Conservation (phyloP, 2,329 filamentous ascomycete species). For the Fonsecaea pedrosoi region DNA sequence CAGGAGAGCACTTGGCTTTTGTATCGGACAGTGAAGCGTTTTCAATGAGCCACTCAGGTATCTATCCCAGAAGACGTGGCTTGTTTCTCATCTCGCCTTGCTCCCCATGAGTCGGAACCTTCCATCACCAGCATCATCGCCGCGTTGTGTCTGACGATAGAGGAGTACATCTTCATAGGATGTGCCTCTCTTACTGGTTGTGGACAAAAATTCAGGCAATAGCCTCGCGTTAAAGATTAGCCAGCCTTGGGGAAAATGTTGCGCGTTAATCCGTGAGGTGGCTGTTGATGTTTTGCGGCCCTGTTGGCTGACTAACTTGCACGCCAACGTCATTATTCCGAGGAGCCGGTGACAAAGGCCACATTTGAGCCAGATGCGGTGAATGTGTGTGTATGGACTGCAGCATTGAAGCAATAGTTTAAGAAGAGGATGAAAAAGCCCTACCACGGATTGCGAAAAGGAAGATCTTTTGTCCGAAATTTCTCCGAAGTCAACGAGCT, state of each 20-base stretch:
- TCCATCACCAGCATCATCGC: neutral
- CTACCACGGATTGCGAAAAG: neutral
- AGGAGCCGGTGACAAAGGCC: neutral
- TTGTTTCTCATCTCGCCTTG: neutral
- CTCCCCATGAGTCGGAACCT: neutral
- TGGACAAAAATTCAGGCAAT: slow-evolving; percentile 29
- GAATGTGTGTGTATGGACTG: neutral
- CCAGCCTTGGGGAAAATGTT: slow-evolving; percentile 25
- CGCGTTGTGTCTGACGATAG: neutral
- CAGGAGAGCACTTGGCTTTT: slow-evolving; percentile 4
- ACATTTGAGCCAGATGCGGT: neutral
- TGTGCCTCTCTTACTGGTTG: slow-evolving; percentile 7
- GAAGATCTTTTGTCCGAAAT: slow-evolving; percentile 13
- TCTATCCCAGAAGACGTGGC: neutral
- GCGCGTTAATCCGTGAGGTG: slow-evolving; percentile 13
- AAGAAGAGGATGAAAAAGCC: neutral
- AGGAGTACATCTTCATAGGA: neutral
- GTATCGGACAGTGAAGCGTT: neutral
- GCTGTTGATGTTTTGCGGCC: slow-evolving; percentile 1
- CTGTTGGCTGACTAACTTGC: slow-evolving; percentile 2
- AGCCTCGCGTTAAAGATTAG: slow-evolving; percentile 19
- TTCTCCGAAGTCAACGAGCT: neutral
- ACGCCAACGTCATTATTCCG: slow-evolving; percentile 10
- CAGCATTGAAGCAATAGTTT: neutral
- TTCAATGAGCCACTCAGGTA: neutral